Percentiles rank a stretch among this genome's conserved stretches.
phyloP scores from a whole-genome alignment of 768 basidiomycete genomes.

The Paxillus rubicundulus region DNA sequence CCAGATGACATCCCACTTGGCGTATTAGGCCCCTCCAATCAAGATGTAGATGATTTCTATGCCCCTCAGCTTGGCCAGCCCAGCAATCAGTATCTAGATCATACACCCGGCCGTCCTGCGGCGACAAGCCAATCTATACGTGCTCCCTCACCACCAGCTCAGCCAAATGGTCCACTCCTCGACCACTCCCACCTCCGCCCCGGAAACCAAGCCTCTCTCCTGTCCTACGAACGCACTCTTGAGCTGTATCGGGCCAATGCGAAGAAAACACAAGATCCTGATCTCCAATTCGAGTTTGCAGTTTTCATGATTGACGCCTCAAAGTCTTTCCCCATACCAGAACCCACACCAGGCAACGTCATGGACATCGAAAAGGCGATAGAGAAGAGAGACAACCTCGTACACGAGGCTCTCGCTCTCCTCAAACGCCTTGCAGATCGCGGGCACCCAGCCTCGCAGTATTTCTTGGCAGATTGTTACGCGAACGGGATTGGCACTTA shows the following conservation, averaged over 20 bases:
- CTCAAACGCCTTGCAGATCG: slow-evolving; percentile 91
- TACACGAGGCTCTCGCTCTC: slow-evolving; percentile 82
- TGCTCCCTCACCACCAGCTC: slow-evolving; percentile 61
- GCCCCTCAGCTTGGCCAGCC: slow-evolving; percentile 11
- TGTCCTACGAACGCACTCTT: slow-evolving; percentile 93
- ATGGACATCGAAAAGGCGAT: slow-evolving; percentile 78
- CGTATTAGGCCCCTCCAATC: slow-evolving; percentile 24
- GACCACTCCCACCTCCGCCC: slow-evolving; percentile 93
- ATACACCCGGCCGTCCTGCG: slow-evolving; percentile 32
- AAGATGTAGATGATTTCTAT: slow-evolving; percentile 45
- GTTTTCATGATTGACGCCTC: slow-evolving; percentile 99
- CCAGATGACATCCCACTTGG: slow-evolving; percentile 41
- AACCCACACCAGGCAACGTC: slow-evolving; percentile 65
- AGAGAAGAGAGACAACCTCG: slow-evolving; percentile 82
- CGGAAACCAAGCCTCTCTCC: slow-evolving; percentile 87
- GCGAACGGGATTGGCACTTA: slow-evolving; percentile 96
- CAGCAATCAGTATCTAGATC: slow-evolving; percentile 31
- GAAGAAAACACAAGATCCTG: slow-evolving; percentile 97
- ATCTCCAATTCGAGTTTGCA: slow-evolving; percentile 96
- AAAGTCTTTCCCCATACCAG: slow-evolving; percentile 81
- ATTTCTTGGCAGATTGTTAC: slow-evolving; percentile 97
- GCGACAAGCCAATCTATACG: slow-evolving; percentile 54
- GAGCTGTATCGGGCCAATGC: slow-evolving; percentile 97
- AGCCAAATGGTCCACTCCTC: slow-evolving; percentile 57
- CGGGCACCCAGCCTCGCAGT: slow-evolving; percentile 92